phyloP scores from a whole-genome alignment of 177 flowering plant genomes.

The Vitis hybrid region DNA sequence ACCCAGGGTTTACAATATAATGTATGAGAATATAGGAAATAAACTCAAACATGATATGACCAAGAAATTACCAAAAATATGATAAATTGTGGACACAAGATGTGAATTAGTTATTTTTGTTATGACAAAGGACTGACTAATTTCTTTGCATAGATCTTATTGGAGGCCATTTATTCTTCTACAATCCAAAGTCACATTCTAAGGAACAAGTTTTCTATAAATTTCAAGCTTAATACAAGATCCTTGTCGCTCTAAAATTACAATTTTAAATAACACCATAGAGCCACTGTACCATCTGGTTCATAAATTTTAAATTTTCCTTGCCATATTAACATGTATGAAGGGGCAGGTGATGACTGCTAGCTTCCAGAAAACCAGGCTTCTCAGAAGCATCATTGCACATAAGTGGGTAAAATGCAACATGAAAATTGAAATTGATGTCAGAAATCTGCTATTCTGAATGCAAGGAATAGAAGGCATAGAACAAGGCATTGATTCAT shows the following conservation, averaged over 20 bases:
- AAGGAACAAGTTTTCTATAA: not conserved
- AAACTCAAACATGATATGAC: too few relatives aligned
- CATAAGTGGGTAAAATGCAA: not conserved
- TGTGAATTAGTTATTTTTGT: too few relatives aligned
- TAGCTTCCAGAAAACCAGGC: not conserved
- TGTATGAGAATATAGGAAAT: too few relatives aligned
- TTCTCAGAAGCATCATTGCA: not conserved
- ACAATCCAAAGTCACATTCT: not conserved
- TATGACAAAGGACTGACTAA: too few relatives aligned
- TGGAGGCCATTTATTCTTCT: not conserved
- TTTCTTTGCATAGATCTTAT: too few relatives aligned
- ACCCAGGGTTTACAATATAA: too few relatives aligned
- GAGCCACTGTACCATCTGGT: not conserved
- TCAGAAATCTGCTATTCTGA: not conserved
- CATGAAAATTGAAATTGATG: not conserved
- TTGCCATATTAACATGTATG: not conserved
- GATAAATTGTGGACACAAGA: too few relatives aligned
- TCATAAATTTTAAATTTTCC: not conserved
- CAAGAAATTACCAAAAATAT: too few relatives aligned
- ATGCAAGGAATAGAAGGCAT: not conserved
- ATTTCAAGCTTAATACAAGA: not conserved
- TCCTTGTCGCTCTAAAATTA: not conserved
- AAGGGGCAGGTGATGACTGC: not conserved
- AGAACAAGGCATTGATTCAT: not conserved
- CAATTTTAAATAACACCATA: not conserved